Conservation (phyloP, 2,329 filamentous ascomycete genomes). For the Ophiostoma ips region DNA sequence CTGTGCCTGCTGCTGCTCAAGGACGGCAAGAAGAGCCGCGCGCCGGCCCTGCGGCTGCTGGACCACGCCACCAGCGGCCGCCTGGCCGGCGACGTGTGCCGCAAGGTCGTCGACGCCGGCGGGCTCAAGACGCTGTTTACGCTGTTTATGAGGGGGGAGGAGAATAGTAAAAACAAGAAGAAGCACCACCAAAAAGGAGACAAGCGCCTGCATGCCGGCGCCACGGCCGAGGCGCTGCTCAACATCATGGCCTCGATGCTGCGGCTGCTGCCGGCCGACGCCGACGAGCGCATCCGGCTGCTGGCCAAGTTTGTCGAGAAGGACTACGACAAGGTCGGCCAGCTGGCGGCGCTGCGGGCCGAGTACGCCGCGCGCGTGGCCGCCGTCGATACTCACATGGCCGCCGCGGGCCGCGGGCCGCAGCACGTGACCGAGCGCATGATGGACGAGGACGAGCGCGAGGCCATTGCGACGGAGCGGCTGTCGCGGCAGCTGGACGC, state of each 20-base stretch:
- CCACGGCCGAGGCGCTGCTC: constrained; percentile 64
- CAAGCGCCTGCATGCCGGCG: constrained; percentile 37
- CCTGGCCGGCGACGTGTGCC: constrained; percentile 43
- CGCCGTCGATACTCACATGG: constrained; percentile 49
- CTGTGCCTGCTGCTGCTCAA: constrained; percentile 83
- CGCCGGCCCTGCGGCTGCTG: constrained; percentile 55
- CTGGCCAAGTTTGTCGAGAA: constrained; percentile 94
- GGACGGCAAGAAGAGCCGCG: constrained; percentile 64
- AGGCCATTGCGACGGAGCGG: constrained; percentile 54
- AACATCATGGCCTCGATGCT: constrained; percentile 76
- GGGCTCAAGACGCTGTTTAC: constrained; percentile 78
- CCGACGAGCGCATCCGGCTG: constrained; percentile 63
- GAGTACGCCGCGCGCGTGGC: constrained; percentile 53
- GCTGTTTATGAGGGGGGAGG: constrained; percentile 66
- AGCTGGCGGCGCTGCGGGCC: constrained; percentile 55
- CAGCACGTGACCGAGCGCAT: constrained; percentile 30
- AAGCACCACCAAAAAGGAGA: constrained; percentile 3
- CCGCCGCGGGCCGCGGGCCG: constrained; percentile 18
- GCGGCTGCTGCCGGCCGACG: constrained; percentile 62
- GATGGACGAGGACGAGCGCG: constrained; percentile 42
- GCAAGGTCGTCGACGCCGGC: constrained; percentile 64
- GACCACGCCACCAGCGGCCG: constrained; percentile 59
- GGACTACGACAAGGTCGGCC: constrained; percentile 72
- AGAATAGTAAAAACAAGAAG: constrained; percentile 8
- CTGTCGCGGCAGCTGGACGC: constrained; percentile 66